Evolutionary conservation across 208 protist genomes (phyloP), one percentile per base, ranked within the genome.

Genomic region (Trypanosoma mega): DNA sequence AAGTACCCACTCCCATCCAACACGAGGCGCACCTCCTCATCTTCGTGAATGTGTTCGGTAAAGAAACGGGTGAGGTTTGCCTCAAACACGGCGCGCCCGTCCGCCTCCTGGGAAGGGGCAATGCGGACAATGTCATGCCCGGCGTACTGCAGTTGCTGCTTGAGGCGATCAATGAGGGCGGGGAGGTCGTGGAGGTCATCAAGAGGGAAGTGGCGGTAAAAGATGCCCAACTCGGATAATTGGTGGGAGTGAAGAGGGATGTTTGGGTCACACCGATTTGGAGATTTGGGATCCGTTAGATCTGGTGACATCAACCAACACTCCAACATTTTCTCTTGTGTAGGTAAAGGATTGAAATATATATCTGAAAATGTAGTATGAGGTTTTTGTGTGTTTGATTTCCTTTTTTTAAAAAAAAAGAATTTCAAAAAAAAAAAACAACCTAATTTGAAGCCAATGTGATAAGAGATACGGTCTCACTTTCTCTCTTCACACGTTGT

Each of bases 21-120:
- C 20, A 94, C 56, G 26, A 88, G 68, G 2, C 92, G 82, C 29
- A 94, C 84, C 70, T 97, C 90, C 45, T 97, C 92, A 61, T 95
- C 90, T 47, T 91, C 82, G 78, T 96, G 90, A 14, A 92, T 34
- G 64, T 96, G 92, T 65, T 96, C 86, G 20, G 31, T 29, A 47
- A 90, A 94, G 68, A 91, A 87, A 50, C 49, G 63, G 37, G 53
- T 24, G 9, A 88, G 57, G 23, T 86, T 66, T 30, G 74, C 36
- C 16, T 81, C 76, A 50, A 82, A 87, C 55, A 68, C 67, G 31
- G 79, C 67, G 11, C 27, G 61, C 24, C 68, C n/a, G n/a, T n/a
- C n/a, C n/a, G n/a, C 74, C 12, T 87, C 54, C 31, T 29, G 44
- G 14, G 30, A 39, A 7, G 54, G 61, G 58, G 45, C 65, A 41